Percentiles rank a stretch among this genome's conserved stretches.
These are phyloP conservation scores for Aquilaria malaccensis DNA, from an alignment of 345 rosid genomes.

Conservation along the genomic window DNA sequence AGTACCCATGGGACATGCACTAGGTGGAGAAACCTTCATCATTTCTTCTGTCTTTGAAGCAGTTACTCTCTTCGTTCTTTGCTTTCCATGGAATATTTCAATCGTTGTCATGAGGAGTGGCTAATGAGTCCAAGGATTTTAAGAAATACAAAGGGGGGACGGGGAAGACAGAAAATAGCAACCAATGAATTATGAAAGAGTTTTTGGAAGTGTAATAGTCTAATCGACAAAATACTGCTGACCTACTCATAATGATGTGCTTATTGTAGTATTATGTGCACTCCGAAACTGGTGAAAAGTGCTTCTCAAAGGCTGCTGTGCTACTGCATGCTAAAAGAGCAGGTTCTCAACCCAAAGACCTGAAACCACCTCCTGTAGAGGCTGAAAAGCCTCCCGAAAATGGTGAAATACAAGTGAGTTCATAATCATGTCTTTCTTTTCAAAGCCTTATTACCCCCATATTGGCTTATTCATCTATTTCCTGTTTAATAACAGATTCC, in stretches of 20 bases:
- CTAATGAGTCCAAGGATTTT: background rate
- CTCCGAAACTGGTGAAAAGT: constrained; percentile 32
- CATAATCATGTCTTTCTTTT: constrained; percentile 6
- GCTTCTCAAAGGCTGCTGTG: constrained; percentile 42
- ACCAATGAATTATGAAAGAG: too few species aligned
- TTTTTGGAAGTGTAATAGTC: background rate
- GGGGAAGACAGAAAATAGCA: background rate
- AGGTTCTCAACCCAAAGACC: constrained; percentile 13
- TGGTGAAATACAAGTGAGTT: constrained; percentile 21
- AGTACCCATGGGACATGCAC: too few species aligned
- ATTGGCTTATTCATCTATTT: constrained; percentile 3
- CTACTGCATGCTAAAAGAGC: constrained; percentile 18
- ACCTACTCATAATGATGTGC: constrained; percentile 5
- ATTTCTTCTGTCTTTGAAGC: too few species aligned
- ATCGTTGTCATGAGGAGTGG: background rate
- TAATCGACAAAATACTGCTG: background rate
- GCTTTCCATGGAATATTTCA: background rate
- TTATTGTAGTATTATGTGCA: constrained; percentile 37
- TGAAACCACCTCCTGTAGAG: background rate
- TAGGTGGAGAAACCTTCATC: too few species aligned
- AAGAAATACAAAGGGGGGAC: background rate
- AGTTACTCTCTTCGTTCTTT: too few species aligned
- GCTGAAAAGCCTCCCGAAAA: constrained; percentile 8
- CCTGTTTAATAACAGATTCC: constrained; percentile 10
- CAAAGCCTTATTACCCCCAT: background rate